Conservation (phyloP, 345 rosid species). For the Eucalyptus regnans region DNA sequence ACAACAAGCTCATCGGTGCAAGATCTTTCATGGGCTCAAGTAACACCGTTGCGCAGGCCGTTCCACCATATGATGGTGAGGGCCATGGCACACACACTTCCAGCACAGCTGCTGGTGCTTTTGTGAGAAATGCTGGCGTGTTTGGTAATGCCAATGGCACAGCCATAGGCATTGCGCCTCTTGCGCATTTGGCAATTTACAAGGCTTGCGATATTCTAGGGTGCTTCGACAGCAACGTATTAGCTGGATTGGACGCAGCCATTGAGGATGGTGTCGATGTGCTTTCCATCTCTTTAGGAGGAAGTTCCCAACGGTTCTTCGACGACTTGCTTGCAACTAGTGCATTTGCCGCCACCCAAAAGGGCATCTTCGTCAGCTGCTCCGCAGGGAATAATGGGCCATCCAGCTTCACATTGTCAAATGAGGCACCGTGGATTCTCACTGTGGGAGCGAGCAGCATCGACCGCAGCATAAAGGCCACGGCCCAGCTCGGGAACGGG, state of each 20-base stretch:
- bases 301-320: slow-evolving; percentile 17
- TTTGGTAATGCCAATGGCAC: slow-evolving; percentile 34
- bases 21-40: slow-evolving; percentile 7
- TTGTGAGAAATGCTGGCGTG: slow-evolving; percentile 18
- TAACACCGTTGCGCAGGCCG: no score
- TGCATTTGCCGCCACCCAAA: slow-evolving; percentile 27
- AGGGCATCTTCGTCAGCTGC: slow-evolving; percentile 44
- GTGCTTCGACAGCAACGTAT: slow-evolving; percentile 20
- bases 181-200: slow-evolving; percentile 39
- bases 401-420: slow-evolving; percentile 6
- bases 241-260: slow-evolving; percentile 44
- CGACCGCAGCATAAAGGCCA: slow-evolving; percentile 41
- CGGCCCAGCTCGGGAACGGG: slow-evolving; percentile 29
- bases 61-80: slow-evolving; percentile 18
- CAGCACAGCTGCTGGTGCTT: slow-evolving; percentile 39
- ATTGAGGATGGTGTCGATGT: slow-evolving; percentile 43
- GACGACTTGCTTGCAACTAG: slow-evolving; percentile 20
- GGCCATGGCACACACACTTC: slow-evolving; percentile 56
- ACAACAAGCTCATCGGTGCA: slow-evolving; percentile 55
- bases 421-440: slow-evolving; percentile 51
- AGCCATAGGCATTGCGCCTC: slow-evolving; percentile 43
- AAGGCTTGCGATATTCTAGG: slow-evolving; percentile 17
- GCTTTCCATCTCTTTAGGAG: slow-evolving; percentile 42
- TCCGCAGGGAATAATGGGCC: slow-evolving; percentile 49
- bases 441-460: slow-evolving; percentile 57